A percentile compares a stretch with the other conserved stretches of the same genome.
Evolutionary conservation across 345 rosid genomes (phyloP).

Genomic region (Linum tenue): DNA sequence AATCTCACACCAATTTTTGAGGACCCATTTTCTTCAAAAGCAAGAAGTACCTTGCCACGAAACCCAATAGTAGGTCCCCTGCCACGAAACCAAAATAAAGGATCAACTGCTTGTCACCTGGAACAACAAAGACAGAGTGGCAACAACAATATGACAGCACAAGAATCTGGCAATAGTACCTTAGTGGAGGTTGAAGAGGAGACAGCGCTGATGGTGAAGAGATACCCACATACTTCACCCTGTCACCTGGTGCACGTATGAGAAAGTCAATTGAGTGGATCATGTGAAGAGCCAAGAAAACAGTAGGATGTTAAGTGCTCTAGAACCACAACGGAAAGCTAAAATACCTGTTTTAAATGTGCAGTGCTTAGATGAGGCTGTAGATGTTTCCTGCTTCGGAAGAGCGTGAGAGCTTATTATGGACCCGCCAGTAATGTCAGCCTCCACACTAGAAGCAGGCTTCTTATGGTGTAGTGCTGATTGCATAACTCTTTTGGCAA

Average conservation of each 20-base stretch:
- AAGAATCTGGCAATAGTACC: slow-evolving; percentile 27
- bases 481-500: slow-evolving; percentile 58
- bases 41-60: slow-evolving; percentile 86
- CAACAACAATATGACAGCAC: background rate
- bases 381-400: slow-evolving; percentile 84
- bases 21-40: slow-evolving; percentile 79
- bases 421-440: slow-evolving; percentile 86
- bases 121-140: background rate
- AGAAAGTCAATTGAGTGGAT: slow-evolving; percentile 9
- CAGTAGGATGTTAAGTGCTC: background rate
- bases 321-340: background rate
- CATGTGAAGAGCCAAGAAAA: slow-evolving; percentile 2
- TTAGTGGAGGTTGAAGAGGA: slow-evolving; percentile 38
- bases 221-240: slow-evolving; percentile 62
- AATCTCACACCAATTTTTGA: slow-evolving; percentile 94
- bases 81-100: background rate
- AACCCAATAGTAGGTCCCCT: slow-evolving; percentile 78
- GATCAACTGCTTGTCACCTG: background rate
- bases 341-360: slow-evolving; percentile 69
- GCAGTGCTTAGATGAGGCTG: slow-evolving; percentile 81
- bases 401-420: slow-evolving; percentile 55
- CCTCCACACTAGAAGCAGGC: slow-evolving; percentile 91
- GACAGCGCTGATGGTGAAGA: slow-evolving; percentile 40
- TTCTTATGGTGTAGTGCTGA: slow-evolving; percentile 57
- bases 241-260: slow-evolving; percentile 60